Conservation (phyloP, 257 asterid species). For the Solanum ossicruentum region DNA sequence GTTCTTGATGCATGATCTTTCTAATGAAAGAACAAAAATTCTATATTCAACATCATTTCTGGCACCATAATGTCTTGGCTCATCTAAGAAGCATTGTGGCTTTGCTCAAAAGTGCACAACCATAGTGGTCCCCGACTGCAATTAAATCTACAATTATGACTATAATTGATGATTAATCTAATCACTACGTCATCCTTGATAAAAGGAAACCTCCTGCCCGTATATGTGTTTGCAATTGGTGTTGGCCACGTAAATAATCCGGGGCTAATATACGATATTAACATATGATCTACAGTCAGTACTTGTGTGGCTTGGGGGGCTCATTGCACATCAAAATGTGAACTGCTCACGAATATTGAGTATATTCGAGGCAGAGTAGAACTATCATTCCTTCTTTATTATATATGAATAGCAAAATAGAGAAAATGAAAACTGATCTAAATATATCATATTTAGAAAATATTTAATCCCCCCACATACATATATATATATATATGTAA, state of each 20-base stretch:
- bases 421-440: not conserved
- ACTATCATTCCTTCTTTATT: constrained; percentile 23
- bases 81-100: constrained; percentile 4
- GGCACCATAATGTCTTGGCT: constrained; percentile 29
- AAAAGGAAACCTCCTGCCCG: not conserved
- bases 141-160: constrained; percentile 22
- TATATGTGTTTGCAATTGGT: constrained; percentile 10
- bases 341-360: not conserved
- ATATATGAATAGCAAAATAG: not conserved
- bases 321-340: not conserved
- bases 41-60: not conserved
- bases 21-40: not conserved
- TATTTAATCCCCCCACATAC: no score
- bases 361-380: constrained; percentile 10
- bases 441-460: no score
- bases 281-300: constrained; percentile 5
- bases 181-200: not conserved
- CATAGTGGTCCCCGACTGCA: constrained; percentile 22
- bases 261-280: constrained; percentile 16
- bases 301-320: not conserved
- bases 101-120: constrained; percentile 13
- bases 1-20: constrained; percentile 1
- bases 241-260: constrained; percentile 25
- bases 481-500: no score
- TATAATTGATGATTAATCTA: no score